These are phyloP conservation scores for Cladobotryum mycophilum DNA, from an alignment of 2,329 filamentous ascomycete genomes.

Conservation along the genomic window DNA sequence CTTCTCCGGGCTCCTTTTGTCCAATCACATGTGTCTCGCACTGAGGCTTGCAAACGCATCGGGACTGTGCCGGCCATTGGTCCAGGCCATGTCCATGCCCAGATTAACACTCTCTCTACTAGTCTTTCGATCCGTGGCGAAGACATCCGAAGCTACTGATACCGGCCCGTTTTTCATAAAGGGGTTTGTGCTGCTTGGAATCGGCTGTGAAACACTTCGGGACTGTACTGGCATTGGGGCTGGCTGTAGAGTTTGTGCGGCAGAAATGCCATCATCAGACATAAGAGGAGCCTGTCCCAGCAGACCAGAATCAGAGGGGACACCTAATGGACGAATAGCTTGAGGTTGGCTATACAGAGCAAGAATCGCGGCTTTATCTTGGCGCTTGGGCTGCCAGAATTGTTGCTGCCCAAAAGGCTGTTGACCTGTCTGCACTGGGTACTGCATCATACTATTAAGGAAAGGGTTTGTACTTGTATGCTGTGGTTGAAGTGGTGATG, in stretches of 20 bases:
- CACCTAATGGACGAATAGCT: constrained; percentile 36
- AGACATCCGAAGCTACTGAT: constrained; percentile 37
- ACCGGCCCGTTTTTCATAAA: constrained; percentile 38
- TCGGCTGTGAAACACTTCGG: constrained; percentile 26
- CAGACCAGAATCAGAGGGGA: constrained; percentile 23
- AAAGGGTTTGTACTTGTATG: constrained; percentile 33
- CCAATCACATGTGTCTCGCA: constrained; percentile 45
- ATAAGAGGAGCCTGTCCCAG: constrained; percentile 23
- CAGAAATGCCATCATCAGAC: constrained; percentile 22
- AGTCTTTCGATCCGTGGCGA: constrained; percentile 23
- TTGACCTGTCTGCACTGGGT: constrained; percentile 19
- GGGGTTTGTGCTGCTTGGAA: constrained; percentile 50
- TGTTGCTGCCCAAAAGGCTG: constrained; percentile 15
- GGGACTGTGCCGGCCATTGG: constrained; percentile 67
- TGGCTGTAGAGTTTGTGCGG: constrained; percentile 21
- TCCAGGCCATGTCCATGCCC: constrained; percentile 58
- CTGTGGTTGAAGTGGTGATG: constrained; percentile 23
- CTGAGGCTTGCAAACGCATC: constrained; percentile 75
- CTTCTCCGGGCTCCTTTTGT: constrained; percentile 13
- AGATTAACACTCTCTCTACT: constrained; percentile 68
- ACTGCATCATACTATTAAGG: constrained; percentile 24
- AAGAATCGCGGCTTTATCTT: constrained; percentile 69
- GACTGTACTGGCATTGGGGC: constrained; percentile 19
- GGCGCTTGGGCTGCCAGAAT: constrained; percentile 39
- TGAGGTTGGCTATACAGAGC: constrained; percentile 64